These are phyloP conservation scores for Zygnema circumcarinatum DNA, from an alignment of 139 green algal species.

Conservation along the genomic window DNA sequence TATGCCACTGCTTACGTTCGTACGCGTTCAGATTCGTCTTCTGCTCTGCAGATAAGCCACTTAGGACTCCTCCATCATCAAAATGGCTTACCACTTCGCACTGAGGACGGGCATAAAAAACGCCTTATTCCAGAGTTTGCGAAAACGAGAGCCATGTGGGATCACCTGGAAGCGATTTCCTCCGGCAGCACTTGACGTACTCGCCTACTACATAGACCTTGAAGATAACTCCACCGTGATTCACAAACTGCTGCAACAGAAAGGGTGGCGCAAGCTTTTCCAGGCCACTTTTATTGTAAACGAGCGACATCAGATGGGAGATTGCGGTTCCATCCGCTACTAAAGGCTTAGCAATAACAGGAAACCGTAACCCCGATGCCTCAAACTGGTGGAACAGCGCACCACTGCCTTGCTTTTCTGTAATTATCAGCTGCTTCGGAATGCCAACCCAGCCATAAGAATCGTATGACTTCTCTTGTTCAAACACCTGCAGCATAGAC, in stretches of 20 bases:
- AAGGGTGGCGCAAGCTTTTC: slow-evolving; percentile 21
- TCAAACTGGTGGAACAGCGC: slow-evolving; percentile 14
- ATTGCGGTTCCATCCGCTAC: slow-evolving; percentile 17
- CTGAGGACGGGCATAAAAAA: too few relatives aligned
- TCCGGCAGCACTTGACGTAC: slow-evolving; percentile 18
- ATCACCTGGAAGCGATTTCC: slow-evolving; percentile 51
- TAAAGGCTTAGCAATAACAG: slow-evolving; percentile 53
- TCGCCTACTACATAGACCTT: slow-evolving; percentile 58
- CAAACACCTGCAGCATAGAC: slow-evolving; percentile 52
- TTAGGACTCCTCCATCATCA: too few relatives aligned
- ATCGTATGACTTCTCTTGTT: slow-evolving; percentile 31
- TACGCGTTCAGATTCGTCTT: background rate
- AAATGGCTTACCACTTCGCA: too few relatives aligned
- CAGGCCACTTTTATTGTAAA: slow-evolving; percentile 43
- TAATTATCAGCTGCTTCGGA: slow-evolving; percentile 50
- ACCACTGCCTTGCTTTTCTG: background rate
- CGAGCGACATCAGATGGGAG: slow-evolving; percentile 48
- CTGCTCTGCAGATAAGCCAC: too few relatives aligned
- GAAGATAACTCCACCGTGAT: slow-evolving; percentile 61
- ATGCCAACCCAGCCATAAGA: slow-evolving; percentile 62
- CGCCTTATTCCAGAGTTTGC: background rate
- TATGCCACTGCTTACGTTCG: too few relatives aligned
- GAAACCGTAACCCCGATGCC: slow-evolving; percentile 28
- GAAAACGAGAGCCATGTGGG: background rate
- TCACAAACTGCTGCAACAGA: slow-evolving; percentile 57